These are phyloP conservation scores for Thamnidium elegans DNA, from an alignment of 192 early-diverging fungal species.

Conservation along the genomic window DNA sequence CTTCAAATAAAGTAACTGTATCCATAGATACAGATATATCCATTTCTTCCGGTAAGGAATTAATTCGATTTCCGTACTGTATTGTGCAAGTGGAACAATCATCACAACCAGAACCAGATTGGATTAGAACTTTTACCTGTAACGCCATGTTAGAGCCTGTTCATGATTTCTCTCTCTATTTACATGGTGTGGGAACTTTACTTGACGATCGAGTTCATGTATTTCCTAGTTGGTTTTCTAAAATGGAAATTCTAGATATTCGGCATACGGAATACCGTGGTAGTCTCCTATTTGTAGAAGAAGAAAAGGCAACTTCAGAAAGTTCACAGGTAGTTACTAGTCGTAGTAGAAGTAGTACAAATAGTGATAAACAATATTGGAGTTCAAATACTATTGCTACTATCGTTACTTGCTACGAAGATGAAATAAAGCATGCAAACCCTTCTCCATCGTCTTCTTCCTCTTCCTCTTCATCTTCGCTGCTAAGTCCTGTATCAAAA, in stretches of 20 bases:
- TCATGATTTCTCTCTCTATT: conserved; percentile 11
- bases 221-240: conserved; percentile 14
- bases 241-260: conserved; percentile 7
- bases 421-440: background rate
- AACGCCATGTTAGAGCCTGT: conserved; percentile 16
- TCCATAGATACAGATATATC: conserved; percentile 12
- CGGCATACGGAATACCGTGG: background rate
- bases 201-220: conserved; percentile 6
- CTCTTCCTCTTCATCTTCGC: no score
- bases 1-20: background rate
- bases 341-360: background rate
- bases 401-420: conserved; percentile 1
- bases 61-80: conserved; percentile 14
- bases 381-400: conserved; percentile 11
- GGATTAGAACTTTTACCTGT: background rate
- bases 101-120: background rate
- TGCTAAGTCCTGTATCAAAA: background rate
- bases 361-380: conserved; percentile 3
- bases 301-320: background rate
- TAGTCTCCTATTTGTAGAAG: background rate
- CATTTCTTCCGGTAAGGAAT: conserved; percentile 6
- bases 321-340: background rate
- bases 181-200: conserved; percentile 13
- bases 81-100: conserved; percentile 14
- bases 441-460: background rate